These are phyloP conservation scores for Metschnikowia noctiluminum DNA, from an alignment of 805 yeast species.

Conservation along the genomic window DNA sequence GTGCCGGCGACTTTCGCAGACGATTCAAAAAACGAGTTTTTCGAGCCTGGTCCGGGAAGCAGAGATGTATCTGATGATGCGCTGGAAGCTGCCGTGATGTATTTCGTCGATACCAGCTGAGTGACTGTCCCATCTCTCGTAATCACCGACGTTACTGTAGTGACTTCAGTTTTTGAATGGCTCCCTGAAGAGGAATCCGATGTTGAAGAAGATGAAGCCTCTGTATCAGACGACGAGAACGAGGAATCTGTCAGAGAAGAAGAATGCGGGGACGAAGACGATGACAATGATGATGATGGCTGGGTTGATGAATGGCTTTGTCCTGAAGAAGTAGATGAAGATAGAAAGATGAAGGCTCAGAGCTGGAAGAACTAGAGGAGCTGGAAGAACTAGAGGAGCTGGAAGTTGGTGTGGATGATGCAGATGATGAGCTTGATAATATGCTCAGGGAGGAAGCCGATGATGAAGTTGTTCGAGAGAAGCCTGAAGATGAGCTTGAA, in stretches of 20 bases:
- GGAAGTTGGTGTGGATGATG: background rate
- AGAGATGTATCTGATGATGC: conserved; percentile 5
- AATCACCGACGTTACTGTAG: conserved; percentile 30
- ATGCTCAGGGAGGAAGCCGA: background rate
- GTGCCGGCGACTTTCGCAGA: conserved; percentile 85
- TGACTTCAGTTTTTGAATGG: conserved; percentile 14
- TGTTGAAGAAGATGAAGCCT: background rate
- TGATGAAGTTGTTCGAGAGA: background rate
- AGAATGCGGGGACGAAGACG: no score
- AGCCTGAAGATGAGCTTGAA: background rate
- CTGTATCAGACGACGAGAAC: no score
- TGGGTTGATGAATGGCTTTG: no score
- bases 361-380: no score
- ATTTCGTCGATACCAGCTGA: conserved; percentile 21
- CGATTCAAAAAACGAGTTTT: conserved; percentile 54
- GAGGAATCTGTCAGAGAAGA: no score
- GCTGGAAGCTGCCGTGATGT: conserved; percentile 19
- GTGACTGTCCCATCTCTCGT: conserved; percentile 33
- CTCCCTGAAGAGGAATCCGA: background rate
- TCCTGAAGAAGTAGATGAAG: no score
- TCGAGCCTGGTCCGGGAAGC: background rate
- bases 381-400: no score
- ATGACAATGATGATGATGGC: no score
- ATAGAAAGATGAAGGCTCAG: no score
- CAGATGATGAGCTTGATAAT: background rate